Conservation (phyloP, 108 stramenopile genomes). For the Cyclotella cryptica region DNA sequence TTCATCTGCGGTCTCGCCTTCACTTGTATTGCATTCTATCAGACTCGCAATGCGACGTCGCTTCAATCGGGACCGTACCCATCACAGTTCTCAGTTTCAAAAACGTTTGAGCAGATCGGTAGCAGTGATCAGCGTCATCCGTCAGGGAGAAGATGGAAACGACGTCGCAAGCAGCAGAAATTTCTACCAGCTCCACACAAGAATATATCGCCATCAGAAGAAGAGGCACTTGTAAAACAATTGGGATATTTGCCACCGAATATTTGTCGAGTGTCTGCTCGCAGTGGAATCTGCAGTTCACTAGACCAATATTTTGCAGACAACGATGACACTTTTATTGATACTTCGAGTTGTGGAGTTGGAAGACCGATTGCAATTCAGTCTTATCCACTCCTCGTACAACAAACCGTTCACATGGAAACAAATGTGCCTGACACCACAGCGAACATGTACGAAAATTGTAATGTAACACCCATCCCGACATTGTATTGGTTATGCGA, state of each 20-base stretch:
- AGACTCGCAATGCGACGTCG: neutral
- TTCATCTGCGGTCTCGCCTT: too few relatives aligned
- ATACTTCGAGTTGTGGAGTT: slow-evolving; percentile 28
- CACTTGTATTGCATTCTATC: too few relatives aligned
- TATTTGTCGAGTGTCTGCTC: slow-evolving; percentile 60
- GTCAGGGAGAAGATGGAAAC: slow-evolving; percentile 42
- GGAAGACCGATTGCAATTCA: slow-evolving; percentile 68
- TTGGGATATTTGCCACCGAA: slow-evolving; percentile 80
- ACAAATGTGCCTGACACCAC: neutral
- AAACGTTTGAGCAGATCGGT: neutral
- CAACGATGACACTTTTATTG: slow-evolving; percentile 8
- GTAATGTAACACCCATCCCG: slow-evolving; percentile 70
- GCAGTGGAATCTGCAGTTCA: slow-evolving; percentile 18
- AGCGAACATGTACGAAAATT: neutral
- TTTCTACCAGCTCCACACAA: slow-evolving; percentile 36
- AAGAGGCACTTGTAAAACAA: slow-evolving; percentile 50
- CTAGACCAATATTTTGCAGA: neutral
- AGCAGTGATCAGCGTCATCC: slow-evolving; percentile 1
- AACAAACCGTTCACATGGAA: neutral
- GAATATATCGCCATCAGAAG: slow-evolving; percentile 30
- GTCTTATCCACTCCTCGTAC: slow-evolving; percentile 66
- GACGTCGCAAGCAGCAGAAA: slow-evolving; percentile 7
- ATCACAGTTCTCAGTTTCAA: neutral
- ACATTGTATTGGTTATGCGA: slow-evolving; percentile 79
- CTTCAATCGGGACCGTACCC: neutral